Base-by-base conservation (phyloP, 805 yeast genomes). In the Candida ovalis region DNA sequence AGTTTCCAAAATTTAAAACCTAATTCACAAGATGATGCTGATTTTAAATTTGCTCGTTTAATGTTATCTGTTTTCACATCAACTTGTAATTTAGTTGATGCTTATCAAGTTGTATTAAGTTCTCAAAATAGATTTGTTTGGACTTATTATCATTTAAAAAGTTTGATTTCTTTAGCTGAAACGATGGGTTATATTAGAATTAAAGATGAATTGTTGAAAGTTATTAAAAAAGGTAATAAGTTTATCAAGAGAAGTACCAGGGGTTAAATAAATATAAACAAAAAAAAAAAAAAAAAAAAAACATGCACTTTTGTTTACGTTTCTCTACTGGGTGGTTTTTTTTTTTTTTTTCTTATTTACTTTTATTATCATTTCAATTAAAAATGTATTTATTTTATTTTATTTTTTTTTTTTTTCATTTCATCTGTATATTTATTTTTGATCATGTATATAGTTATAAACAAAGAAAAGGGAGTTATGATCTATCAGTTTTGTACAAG, bases 91-190 rank as follows among this genome's bases (percentile, higher is more conserved):
- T 68, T 81, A 15, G 75, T 78, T 10, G 96, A 89, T 62, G 96
- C 95, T 0, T 67, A 84, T 48, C 80, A 81, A 35, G 71, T 90
- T 23, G 76, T 88, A 1, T 60, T 79, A 49, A 78, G 91, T 25
- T 82, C 96, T 0, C 78, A 79, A 54, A 78, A 76, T 37, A 81
- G 81, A 55, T 86, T 88, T 62, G 69, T 75, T 27, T 90, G 97
- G 97, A 75, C 64, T 10, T 74, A 72, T 53, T 67, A 70, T 40
- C 73, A 71, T 61, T 58, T 81, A 27, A 73, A 71, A 47, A 62
- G 69, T 6, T 63, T 82, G 28, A 62, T 76, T 45, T 54, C 52
- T 2, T 64, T 68, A 9, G 69, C 81, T 24, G 64, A 66, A 7
- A 64, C 62, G 13, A 50, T 74, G 30, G 88, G 83, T 17, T 81